phyloP scores from a whole-genome alignment of 768 basidiomycete species.

The Mycena floridula region DNA sequence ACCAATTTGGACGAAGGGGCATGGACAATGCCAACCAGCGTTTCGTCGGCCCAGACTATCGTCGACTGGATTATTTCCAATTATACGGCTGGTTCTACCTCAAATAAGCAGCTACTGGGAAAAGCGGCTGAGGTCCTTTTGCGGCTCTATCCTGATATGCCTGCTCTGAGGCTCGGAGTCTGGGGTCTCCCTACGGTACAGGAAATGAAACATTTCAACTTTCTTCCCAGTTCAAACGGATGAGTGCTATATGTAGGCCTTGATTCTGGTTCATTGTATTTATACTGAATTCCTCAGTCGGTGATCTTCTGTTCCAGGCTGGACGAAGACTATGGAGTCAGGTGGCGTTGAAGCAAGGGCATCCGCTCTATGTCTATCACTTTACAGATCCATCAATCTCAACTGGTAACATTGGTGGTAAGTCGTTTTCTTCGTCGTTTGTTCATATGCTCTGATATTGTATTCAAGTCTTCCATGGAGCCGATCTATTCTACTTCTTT shows the following conservation, averaged over 20 bases:
- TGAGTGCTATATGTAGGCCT: constrained; percentile 10
- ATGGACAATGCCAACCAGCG: background rate
- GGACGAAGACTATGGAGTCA: background rate
- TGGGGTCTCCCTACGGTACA: constrained; percentile 23
- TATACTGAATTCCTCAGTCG: background rate
- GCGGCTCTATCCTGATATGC: constrained; percentile 20
- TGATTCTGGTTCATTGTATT: background rate
- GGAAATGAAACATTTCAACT: constrained; percentile 21
- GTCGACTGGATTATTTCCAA: background rate
- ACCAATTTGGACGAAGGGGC: constrained; percentile 8
- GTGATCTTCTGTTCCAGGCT: background rate
- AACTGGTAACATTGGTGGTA: background rate
- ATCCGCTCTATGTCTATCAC: background rate
- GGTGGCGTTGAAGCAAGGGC: background rate
- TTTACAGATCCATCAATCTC: background rate
- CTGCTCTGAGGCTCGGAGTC: no score
- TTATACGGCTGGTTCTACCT: background rate
- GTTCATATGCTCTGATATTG: background rate
- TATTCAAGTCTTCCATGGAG: background rate
- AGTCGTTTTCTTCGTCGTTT: background rate
- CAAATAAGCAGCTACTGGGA: background rate
- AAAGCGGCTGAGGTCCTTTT: constrained; percentile 5
- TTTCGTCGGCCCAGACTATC: background rate
- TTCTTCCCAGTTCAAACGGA: constrained; percentile 12
- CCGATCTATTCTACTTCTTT: background rate